Percentiles rank a stretch among this genome's conserved stretches.
phyloP scores from a whole-genome alignment of 805 yeast genomes.

The Blastobotrys parvus region DNA sequence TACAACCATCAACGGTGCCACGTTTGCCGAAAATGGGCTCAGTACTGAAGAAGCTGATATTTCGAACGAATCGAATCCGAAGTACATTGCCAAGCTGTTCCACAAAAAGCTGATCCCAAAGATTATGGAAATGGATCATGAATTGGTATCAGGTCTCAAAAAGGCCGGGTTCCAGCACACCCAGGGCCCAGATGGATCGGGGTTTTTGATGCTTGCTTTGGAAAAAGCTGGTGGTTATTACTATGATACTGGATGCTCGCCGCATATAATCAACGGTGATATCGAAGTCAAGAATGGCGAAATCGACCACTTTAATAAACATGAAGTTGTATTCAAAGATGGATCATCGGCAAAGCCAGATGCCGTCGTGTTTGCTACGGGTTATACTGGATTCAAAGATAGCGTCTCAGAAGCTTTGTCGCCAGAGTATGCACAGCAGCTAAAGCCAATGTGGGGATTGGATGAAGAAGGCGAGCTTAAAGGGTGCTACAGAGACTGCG shows the following conservation, averaged over 20 bases:
- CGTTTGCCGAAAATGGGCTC: conserved; percentile 31
- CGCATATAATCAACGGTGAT: conserved; percentile 33
- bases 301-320: conserved; percentile 31
- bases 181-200: conserved; percentile 37
- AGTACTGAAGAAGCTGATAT: conserved; percentile 34
- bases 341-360: conserved; percentile 29
- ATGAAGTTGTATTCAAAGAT: conserved; percentile 34
- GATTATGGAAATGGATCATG: conserved; percentile 24
- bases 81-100: conserved; percentile 28
- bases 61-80: conserved; percentile 30
- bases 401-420: conserved; percentile 35
- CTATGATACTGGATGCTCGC: conserved; percentile 39
- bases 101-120: conserved; percentile 31
- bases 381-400: conserved; percentile 37
- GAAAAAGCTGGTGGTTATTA: conserved; percentile 41
- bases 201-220: conserved; percentile 34
- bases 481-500: conserved; percentile 33
- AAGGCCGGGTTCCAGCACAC: conserved; percentile 35
- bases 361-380: conserved; percentile 38
- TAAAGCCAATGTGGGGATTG: conserved; percentile 34
- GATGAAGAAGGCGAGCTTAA: conserved; percentile 38
- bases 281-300: conserved; percentile 32
- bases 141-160: conserved; percentile 27
- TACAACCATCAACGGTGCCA: conserved; percentile 26
- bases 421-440: conserved; percentile 28